A percentile compares a stretch with the other conserved stretches of the same genome.
Evolutionary conservation across 192 early-diverging fungal genomes (phyloP).

Genomic region (Backusella circina): DNA sequence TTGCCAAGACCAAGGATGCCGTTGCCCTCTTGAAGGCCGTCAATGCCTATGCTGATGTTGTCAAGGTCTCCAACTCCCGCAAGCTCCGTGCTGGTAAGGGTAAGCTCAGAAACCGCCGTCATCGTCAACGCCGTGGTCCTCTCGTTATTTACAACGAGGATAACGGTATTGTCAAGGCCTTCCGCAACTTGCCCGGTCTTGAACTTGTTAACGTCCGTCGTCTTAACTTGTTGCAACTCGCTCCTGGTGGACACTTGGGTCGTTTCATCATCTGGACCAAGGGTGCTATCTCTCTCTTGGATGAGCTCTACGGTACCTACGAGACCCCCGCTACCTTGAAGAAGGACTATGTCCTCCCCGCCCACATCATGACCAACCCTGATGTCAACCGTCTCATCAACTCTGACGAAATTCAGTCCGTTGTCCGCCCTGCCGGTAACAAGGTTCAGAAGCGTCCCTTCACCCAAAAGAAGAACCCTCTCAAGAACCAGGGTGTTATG

Average conservation of each 20-base stretch:
- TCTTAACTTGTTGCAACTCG: conserved; percentile 98
- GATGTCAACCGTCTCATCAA: conserved; percentile 95
- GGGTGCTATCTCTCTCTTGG: conserved; percentile 87
- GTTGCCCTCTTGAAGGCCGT: conserved; percentile 86
- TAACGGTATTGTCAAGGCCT: conserved; percentile 92
- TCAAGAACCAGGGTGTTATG: conserved; percentile 88
- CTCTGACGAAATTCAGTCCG: conserved; percentile 95
- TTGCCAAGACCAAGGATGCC: conserved; percentile 94
- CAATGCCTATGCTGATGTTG: conserved; percentile 93
- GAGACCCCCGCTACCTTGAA: conserved; percentile 77
- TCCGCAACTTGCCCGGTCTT: conserved; percentile 99
- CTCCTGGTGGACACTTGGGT: conserved; percentile 98
- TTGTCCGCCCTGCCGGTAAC: conserved; percentile 80
- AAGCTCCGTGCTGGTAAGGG: conserved; percentile 97
- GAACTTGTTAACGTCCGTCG: conserved; percentile 88
- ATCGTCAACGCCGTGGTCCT: conserved; percentile 95
- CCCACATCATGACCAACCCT: conserved; percentile 85
- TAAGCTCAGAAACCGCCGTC: conserved; percentile 97
- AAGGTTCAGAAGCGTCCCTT: conserved; percentile 85
- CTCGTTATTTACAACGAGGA: conserved; percentile 97
- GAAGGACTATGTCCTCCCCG: conserved; percentile 86
- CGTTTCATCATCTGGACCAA: conserved; percentile 99
- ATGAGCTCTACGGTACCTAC: conserved; percentile 90
- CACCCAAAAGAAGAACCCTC: conserved; percentile 99
- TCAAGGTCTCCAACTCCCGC: conserved; percentile 94